A percentile compares a stretch with the other conserved stretches of the same genome.
phyloP scores from a whole-genome alignment of 202 grass and related monocot genomes.

The Digitaria exilis region DNA sequence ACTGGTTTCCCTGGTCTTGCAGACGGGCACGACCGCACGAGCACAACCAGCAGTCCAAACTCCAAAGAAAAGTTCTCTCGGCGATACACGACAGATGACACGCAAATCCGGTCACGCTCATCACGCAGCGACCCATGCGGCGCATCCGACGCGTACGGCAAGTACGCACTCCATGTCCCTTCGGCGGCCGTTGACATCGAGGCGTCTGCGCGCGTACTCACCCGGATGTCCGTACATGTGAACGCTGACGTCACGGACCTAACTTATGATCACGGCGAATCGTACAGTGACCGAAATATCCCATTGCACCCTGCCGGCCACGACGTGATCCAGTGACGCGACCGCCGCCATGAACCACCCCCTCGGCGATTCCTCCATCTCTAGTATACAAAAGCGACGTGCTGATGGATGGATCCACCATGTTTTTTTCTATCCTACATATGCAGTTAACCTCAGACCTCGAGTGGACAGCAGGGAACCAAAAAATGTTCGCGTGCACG shows the following conservation, averaged over 20 bases:
- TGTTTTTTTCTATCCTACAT: background rate
- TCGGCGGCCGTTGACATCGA: background rate
- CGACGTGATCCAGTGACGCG: background rate
- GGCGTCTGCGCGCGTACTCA: background rate
- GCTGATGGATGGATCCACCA: background rate
- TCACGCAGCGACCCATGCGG: background rate
- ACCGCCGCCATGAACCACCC: background rate
- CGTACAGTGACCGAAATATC: background rate
- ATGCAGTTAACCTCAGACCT: no score
- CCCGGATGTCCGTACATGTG: background rate
- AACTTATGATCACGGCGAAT: background rate
- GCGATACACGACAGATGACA: background rate
- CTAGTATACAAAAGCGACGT: background rate
- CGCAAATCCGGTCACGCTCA: background rate
- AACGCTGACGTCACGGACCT: slow-evolving; percentile 3
- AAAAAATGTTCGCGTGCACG: no score
- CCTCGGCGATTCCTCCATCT: background rate
- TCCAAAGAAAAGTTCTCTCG: no score
- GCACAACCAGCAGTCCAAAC: no score
- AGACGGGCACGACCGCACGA: no score
- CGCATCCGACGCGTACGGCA: slow-evolving; percentile 2
- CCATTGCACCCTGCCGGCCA: background rate
- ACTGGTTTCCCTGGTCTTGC: no score
- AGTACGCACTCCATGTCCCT: background rate
- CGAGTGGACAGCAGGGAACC: background rate